phyloP scores from a whole-genome alignment of 2,329 filamentous ascomycete genomes.

The Hypoxylon sp. region DNA sequence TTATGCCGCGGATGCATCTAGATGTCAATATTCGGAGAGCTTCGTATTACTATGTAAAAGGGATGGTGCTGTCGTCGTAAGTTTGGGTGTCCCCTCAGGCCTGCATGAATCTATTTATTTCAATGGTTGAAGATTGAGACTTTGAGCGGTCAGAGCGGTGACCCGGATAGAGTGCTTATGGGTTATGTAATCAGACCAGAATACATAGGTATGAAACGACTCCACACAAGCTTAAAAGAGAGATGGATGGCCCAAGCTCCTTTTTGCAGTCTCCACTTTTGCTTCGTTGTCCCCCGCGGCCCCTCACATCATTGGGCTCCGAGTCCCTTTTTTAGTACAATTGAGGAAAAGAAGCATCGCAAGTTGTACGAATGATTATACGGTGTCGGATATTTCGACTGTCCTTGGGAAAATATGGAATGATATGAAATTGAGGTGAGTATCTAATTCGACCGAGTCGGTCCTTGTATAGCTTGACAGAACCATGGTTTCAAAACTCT shows the following conservation, averaged over 20 bases:
- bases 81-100: neutral
- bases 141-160: neutral
- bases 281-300: neutral
- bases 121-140: neutral
- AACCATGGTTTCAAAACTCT: conserved; percentile 31
- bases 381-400: conserved; percentile 4
- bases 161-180: neutral
- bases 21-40: neutral
- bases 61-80: neutral
- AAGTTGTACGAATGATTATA: conserved; percentile 21
- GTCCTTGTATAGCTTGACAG: conserved; percentile 6
- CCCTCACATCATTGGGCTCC: conserved; percentile 18
- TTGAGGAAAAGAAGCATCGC: conserved; percentile 8
- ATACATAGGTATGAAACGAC: neutral
- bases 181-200: conserved; percentile 22
- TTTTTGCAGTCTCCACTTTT: conserved; percentile 22
- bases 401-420: neutral
- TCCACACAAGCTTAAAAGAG: conserved; percentile 23
- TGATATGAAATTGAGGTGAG: conserved; percentile 16
- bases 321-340: conserved; percentile 17
- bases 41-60: neutral
- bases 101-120: neutral
- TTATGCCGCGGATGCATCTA: neutral
- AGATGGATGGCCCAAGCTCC: conserved; percentile 37
- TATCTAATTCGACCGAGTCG: neutral